phyloP scores from a whole-genome alignment of 192 early-diverging fungal genomes.

The Umbelopsis sp. region DNA sequence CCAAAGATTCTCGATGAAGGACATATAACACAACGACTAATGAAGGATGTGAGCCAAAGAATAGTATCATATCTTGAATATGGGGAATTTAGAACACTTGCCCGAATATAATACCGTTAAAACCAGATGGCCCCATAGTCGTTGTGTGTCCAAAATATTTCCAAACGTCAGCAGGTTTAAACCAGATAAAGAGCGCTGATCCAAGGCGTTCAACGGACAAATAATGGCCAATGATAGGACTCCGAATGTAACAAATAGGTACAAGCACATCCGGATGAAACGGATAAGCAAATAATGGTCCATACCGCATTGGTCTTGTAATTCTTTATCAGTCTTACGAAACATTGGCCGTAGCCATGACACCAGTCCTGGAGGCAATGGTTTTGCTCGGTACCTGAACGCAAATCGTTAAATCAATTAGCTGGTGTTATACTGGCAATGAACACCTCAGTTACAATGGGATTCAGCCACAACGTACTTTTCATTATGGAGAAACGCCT shows the following conservation, averaged over 20 bases:
- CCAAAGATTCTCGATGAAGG: constrained; percentile 49
- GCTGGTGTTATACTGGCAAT: too few species aligned
- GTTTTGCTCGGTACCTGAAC: constrained; percentile 46
- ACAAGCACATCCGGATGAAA: constrained; percentile 60
- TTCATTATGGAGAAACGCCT: constrained; percentile 59
- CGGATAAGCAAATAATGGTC: constrained; percentile 77
- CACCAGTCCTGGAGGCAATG: constrained; percentile 51
- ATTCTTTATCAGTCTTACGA: constrained; percentile 49
- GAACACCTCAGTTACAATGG: neutral
- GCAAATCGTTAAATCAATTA: neutral
- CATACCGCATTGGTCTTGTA: constrained; percentile 57
- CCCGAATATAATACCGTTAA: constrained; percentile 48
- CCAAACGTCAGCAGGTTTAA: constrained; percentile 61
- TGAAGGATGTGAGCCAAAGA: neutral
- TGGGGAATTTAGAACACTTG: constrained; percentile 29
- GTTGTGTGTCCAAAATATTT: constrained; percentile 56
- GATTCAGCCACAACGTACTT: constrained; percentile 33
- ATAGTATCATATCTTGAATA: neutral
- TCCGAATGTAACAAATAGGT: constrained; percentile 58
- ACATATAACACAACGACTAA: constrained; percentile 13
- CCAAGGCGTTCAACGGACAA: constrained; percentile 66
- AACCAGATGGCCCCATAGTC: constrained; percentile 71
- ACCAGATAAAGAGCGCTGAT: constrained; percentile 46
- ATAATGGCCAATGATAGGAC: constrained; percentile 55
- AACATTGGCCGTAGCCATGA: constrained; percentile 60